A percentile compares a stretch with the other conserved stretches of the same genome.
Conservation (phyloP, 139 green algal species). For the Micractinium conductrix region DNA sequence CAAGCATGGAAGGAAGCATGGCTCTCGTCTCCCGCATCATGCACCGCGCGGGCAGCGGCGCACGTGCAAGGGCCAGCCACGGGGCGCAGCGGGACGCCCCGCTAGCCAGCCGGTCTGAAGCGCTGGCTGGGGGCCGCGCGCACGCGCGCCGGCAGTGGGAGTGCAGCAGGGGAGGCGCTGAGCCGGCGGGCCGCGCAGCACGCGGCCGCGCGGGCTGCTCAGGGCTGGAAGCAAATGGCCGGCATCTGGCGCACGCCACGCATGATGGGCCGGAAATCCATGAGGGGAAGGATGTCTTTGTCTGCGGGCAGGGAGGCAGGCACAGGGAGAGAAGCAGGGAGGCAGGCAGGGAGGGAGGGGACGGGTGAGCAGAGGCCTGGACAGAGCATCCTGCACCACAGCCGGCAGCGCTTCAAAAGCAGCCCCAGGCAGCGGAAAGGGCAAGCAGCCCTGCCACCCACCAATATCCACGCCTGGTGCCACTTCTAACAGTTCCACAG, state of each 20-base stretch:
- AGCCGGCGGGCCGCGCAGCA: too few species aligned
- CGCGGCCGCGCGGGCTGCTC: too few species aligned
- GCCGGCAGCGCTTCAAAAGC: not conserved
- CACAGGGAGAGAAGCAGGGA: not conserved
- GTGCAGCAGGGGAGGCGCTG: too few species aligned
- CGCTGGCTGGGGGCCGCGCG: too few species aligned
- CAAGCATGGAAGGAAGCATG: too few species aligned
- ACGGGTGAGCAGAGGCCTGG: not conserved
- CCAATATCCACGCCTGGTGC: conserved; percentile 56
- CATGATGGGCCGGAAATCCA: conserved; percentile 58
- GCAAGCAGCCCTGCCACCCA: not conserved
- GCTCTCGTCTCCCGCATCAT: too few species aligned
- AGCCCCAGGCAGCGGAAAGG: not conserved
- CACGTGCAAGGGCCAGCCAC: too few species aligned
- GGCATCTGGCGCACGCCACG: conserved; percentile 26
- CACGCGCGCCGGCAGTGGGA: too few species aligned
- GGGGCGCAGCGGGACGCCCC: too few species aligned
- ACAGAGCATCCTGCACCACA: too few species aligned
- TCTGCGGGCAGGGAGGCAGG: not conserved
- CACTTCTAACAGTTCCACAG: conserved; percentile 54
- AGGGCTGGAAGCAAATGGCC: not conserved
- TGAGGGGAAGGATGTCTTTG: conserved; percentile 45
- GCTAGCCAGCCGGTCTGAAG: too few species aligned
- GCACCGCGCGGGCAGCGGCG: too few species aligned
- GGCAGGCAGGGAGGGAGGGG: not conserved